Conservation (phyloP, 345 rosid species). For the Ceriops tagal region DNA sequence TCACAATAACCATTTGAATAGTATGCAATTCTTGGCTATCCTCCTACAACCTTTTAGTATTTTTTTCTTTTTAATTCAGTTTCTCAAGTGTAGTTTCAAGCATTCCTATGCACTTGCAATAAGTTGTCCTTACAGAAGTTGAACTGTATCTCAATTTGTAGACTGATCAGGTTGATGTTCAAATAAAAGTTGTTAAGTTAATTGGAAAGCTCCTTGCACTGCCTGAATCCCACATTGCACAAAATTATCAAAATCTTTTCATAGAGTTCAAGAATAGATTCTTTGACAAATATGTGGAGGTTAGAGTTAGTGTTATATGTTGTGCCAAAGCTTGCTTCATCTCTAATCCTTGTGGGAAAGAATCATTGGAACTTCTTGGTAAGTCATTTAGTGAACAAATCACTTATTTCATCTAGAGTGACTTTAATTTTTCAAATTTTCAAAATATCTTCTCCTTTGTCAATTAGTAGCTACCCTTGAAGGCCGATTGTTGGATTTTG, state of each 20-base stretch:
- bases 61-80: too few species aligned
- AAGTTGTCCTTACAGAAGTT: neutral
- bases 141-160: conserved; percentile 26
- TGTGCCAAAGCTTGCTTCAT: conserved; percentile 68
- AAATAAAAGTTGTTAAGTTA: conserved; percentile 80
- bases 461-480: conserved; percentile 64
- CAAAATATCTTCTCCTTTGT: neutral
- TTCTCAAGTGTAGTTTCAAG: too few species aligned
- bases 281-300: conserved; percentile 82
- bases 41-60: neutral
- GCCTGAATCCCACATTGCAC: conserved; percentile 47
- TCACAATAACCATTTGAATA: conserved; percentile 1
- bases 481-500: conserved; percentile 76
- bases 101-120: too few species aligned
- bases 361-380: conserved; percentile 65
- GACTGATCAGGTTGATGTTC: conserved; percentile 90
- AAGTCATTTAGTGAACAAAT: conserved; percentile 27
- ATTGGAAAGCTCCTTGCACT: conserved; percentile 65
- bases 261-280: conserved; percentile 85
- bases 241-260: conserved; percentile 56
- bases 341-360: conserved; percentile 52
- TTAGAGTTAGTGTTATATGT: conserved; percentile 66
- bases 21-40: conserved; percentile 1
- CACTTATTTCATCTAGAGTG: conserved; percentile 10
- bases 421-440: conserved; percentile 15